A percentile compares a stretch with the other conserved stretches of the same genome.
phyloP scores from a whole-genome alignment of 2,329 filamentous ascomycete species.

The Mollisia scopiformis region DNA sequence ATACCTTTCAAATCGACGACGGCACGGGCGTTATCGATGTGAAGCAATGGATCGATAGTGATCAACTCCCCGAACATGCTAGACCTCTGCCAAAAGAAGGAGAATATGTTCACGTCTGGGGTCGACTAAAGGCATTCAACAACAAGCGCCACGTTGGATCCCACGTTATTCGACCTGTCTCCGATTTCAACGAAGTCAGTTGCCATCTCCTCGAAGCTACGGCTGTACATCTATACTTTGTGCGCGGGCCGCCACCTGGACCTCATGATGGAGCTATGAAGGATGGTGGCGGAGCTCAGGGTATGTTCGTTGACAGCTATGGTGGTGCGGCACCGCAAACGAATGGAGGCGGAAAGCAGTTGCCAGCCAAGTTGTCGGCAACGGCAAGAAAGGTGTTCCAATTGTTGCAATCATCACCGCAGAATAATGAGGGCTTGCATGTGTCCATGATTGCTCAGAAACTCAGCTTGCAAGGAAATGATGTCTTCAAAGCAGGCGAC shows the following conservation, averaged over 20 bases:
- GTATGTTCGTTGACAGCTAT: constrained; percentile 40
- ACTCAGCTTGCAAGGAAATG: constrained; percentile 66
- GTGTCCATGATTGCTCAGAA: constrained; percentile 73
- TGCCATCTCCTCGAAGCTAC: constrained; percentile 92
- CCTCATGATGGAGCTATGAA: constrained; percentile 41
- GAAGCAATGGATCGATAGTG: constrained; percentile 74
- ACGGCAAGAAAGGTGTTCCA: constrained; percentile 72
- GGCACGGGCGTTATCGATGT: constrained; percentile 92
- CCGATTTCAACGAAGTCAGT: constrained; percentile 89
- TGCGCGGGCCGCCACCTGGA: constrained; percentile 60
- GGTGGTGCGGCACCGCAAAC: constrained; percentile 38
- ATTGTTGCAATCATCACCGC: constrained; percentile 66
- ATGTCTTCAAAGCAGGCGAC: constrained; percentile 78
- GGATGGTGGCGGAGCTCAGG: constrained; percentile 37
- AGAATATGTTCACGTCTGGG: constrained; percentile 83
- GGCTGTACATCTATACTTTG: constrained; percentile 84
- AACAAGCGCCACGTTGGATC: constrained; percentile 82
- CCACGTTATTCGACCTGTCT: constrained; percentile 77
- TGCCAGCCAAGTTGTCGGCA: constrained; percentile 48
- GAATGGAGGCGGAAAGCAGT: constrained; percentile 32
- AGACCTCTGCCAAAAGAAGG: constrained; percentile 65
- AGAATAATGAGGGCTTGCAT: constrained; percentile 83
- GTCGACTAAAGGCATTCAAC: constrained; percentile 81
- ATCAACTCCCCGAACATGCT: constrained; percentile 44
- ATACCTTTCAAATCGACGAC: constrained; percentile 92